A percentile compares a stretch with the other conserved stretches of the same genome.
Conservation (phyloP, 169 alveolate genomes). For the Cyclospora cayetanensis region DNA sequence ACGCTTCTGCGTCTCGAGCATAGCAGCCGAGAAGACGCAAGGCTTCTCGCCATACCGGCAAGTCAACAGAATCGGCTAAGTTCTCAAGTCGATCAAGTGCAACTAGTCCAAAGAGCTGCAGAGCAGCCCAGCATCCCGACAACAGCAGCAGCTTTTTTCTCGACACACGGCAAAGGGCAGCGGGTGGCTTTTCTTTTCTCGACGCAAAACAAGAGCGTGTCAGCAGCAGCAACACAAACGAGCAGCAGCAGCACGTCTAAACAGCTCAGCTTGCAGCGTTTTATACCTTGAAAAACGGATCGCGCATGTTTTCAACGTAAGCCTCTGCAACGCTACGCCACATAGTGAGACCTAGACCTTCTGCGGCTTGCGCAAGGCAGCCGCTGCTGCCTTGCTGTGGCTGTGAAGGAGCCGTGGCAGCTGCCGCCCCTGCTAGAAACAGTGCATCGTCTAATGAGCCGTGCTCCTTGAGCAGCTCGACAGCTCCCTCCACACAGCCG, state of each 20-base stretch:
- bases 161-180: not conserved
- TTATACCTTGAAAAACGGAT: constrained; percentile 12
- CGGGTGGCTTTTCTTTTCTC: not conserved
- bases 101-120: constrained; percentile 18
- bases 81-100: not conserved
- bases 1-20: not conserved
- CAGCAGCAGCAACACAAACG: constrained; percentile 17
- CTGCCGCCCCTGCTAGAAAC: constrained; percentile 61
- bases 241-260: not conserved
- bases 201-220: not conserved
- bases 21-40: not conserved
- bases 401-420: constrained; percentile 50
- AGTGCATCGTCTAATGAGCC: constrained; percentile 62
- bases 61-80: not conserved
- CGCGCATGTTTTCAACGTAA: constrained; percentile 48
- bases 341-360: not conserved
- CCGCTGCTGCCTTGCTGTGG: constrained; percentile 28
- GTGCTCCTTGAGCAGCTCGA: constrained; percentile 35
- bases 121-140: no score
- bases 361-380: constrained; percentile 17
- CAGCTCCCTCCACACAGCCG: constrained; percentile 65
- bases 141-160: no score
- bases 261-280: not conserved
- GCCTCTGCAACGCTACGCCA: constrained; percentile 13
- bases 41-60: not conserved